Evolutionary conservation across 2,329 filamentous ascomycete species (phyloP), one percentile per base, ranked within the genome.

Genomic region (Alternaria triticina): DNA sequence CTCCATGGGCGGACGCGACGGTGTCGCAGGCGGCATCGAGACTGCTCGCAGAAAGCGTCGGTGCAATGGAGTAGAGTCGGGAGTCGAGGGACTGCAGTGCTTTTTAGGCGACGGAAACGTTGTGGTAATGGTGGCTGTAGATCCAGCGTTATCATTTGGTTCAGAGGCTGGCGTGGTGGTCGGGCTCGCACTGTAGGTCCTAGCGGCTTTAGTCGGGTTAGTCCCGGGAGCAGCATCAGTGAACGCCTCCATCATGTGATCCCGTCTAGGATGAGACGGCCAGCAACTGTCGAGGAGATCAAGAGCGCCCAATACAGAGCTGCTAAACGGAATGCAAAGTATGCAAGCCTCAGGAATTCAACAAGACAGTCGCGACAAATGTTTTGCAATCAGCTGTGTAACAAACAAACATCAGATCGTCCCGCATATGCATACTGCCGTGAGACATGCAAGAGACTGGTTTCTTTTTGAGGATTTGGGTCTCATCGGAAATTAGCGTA

Each of bases 341-440:
- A 10, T 36, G 6, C n/a, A 27, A 40, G 13, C 27, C 25, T 20
- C 17, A 15, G 13, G 27, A 55, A 54, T n/a, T 54, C 36, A 51
- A 64, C 13, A 40, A 57, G 45, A 45, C n/a, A 23, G 33, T 45
- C 15, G 57, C 62, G 62, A 54, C 52, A 11, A 20, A 33, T 68
- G 66, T 70, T 70, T 69, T 57, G 64, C 54, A 62, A 60, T 61
- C 60, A 65, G 64, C 49, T 69, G 71, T 74, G 69, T 69, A 66
- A 73, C 71, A 74, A 73, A 72, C 69, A 74, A 69, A 68, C 52
- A 59, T 28, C 25, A 43, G 47, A 47, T 58, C 54, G 55, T 62
- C 58, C 55, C 59, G 61, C 49, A 65, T 64, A 49, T 62, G 62
- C 63, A 65, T 65, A 66, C 64, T 65, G 69, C 63, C 36, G 70